Base-by-base conservation (phyloP, 306 rosid species). In the Nissolia schottii region DNA sequence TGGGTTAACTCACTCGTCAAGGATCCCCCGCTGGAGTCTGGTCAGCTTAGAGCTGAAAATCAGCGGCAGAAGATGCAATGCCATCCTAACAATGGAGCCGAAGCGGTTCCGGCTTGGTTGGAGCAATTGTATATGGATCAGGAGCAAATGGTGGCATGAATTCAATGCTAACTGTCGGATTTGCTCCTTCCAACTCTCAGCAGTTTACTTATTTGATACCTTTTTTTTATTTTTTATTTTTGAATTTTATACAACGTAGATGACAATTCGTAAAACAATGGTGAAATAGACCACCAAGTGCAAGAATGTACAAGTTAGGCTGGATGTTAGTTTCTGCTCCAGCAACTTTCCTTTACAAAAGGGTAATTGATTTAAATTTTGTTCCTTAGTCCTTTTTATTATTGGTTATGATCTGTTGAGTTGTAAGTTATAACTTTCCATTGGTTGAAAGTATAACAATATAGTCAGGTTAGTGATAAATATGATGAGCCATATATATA, bases 91-190 rank as follows among this genome's bases (percentile, higher is more conserved):
- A 82, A 72, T 15, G 88, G 87, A 69, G 79, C 71, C 0, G 88
- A 89, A 68, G 76, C 50, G 10, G 80, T 85, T 31, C 86, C 91
- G 3, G 87, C 93, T 24, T 92, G 88, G 93, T 74, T 87, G 77
- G 97, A 93, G 86, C 96, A 88, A 80, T 6, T 87, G 84, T 90
- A 90, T 84, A 70, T 80, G 84, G 98, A 90, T 56, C 96, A 93
- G 73, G 89, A 93, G 86, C 96, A 83, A 76, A 73, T 82, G 80
- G 95, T 84, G 77, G 91, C 96, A 6, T 86, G 67, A 81, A 78
- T 14, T 54, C 50, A 18, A 56, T 14, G 16, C 40, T 25, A 32
- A 28, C 14, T 43, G 57, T 79, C 31, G 14, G 7, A 25, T 49
- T 19, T 15, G 59, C 73, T 31, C 51, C 63, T 76, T 28, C 73